Conservation (phyloP, 2,329 filamentous ascomycete species). For the Xylaria sp. region DNA sequence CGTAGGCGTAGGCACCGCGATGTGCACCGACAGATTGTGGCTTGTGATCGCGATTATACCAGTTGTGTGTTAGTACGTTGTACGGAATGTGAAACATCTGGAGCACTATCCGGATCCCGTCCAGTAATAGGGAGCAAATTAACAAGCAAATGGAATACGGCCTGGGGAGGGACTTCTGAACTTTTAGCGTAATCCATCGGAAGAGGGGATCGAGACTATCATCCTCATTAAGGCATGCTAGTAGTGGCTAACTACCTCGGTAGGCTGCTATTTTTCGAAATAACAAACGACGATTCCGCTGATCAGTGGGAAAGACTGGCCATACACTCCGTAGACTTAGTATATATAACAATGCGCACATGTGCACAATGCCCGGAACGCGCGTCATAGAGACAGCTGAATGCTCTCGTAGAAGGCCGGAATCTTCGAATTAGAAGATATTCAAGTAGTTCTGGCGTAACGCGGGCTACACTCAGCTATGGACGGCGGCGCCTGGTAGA, state of each 20-base stretch:
- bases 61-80: background rate
- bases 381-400: background rate
- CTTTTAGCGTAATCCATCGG: constrained; percentile 1
- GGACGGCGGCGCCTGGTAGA: background rate
- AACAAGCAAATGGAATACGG: background rate
- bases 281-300: background rate
- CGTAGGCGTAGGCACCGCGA: background rate
- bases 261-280: background rate
- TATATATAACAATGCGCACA: background rate
- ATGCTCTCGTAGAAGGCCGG: background rate
- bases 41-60: constrained; percentile 9
- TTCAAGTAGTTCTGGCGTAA: background rate
- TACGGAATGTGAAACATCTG: constrained; percentile 13
- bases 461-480: background rate
- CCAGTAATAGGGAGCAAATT: constrained; percentile 10
- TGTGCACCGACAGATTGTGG: constrained; percentile 25
- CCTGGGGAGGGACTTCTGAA: background rate
- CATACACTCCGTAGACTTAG: background rate
- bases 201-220: background rate
- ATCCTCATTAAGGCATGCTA: background rate
- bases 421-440: background rate
- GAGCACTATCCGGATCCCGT: background rate
- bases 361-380: background rate
- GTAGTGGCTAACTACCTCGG: background rate
- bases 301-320: background rate